Base-by-base conservation (phyloP, 352 stramenopile genomes). In the Globisporangium cystogenes region DNA sequence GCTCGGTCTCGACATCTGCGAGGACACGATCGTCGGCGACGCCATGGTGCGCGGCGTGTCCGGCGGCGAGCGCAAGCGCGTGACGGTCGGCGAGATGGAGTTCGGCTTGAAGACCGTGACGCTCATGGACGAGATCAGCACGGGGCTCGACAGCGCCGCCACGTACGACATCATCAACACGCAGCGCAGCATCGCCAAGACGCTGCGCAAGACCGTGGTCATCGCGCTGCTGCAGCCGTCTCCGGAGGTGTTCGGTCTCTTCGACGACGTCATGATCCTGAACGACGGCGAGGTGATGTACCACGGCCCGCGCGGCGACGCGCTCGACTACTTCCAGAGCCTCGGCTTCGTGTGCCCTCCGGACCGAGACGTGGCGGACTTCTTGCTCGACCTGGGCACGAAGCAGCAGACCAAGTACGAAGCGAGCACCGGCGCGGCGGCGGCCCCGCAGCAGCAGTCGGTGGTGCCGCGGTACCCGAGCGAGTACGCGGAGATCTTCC, bases 101-200 rank as follows among this genome's bases (percentile, higher is more conserved):
- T 79, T 91, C 47, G 68, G 71, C 26, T 65, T 72, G 45, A 77
- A 82, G 59, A 82, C 76, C 51, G 70, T 96, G 33, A 62, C 81
- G n/a, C 77, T 91, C 35, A 80, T 82, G 60, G 92, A 98, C 62
- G 82, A 95, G 67, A 96, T 98, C 59, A 93, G 75, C 46, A 98
- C 89, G 4, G 93, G 93, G 7, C 70, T 98, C 10, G 92, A 98
- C 68, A 81, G 75, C 29, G 77, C 87, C 4, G 94, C 88, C 1
- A 95, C 90, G 1, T 96, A 74, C 56, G 90, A 98, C 52, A 98
- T 98, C 62, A 81, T 89, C 60, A 78, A 71, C 21, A 64, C 82
- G 3, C 57, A 96, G 20, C 67, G 59, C 11, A 65, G 72, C 54
- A 64, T 76, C 24, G 72, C 71, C 18, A 61, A 80, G 57, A 74